Evolutionary conservation across 208 protist species (phyloP), one percentile per base, ranked within the genome.

Genomic region (Blechomonas ayalai): DNA sequence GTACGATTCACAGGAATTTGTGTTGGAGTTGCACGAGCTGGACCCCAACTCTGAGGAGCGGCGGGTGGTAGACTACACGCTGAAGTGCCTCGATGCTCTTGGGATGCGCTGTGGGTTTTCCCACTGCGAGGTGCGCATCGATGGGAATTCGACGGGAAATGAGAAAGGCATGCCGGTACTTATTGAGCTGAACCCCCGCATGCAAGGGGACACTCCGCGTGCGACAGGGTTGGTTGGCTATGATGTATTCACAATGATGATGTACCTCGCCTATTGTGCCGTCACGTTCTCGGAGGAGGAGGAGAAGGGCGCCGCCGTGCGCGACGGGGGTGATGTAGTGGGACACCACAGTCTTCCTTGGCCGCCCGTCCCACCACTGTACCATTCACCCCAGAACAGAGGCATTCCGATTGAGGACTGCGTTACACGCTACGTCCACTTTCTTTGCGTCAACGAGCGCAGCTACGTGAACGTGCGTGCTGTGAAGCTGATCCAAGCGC

Each of bases 171-270:
- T 69, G 44, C 85, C 85, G 5, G 71, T 93, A 24, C 53, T 93
- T 35, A 90, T 93, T 73, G 85, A 93, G 54, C 72, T 93, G 27
- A 93, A 93, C 42, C 73, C 85, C 10, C 67, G 85, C 35, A 70
- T 88, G 60, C 78, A 87, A 31, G 85, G 85, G 18, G 78, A 84
- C 42, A 60, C 54, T 22, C 85, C 85, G 12, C 80, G 85, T 25
- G 58, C 67, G 20, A 82, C 67, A 8, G 43, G 70, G 15, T 57
- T 90, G 16, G 66, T 93, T 6, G 78, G 81, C 19, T 93, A 93
- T 56, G 66, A 83, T 46, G 81, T 90, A 54, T 77, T 77, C 46
- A 79, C 61, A 8, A 55, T 93, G 5, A 51, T 90, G 24, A 54
- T 77, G 23, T 93, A 89, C 63, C 62, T 90, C 18, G 55, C 62